Base-by-base conservation (phyloP, 257 asterid species). In the Primulina tabacum region DNA sequence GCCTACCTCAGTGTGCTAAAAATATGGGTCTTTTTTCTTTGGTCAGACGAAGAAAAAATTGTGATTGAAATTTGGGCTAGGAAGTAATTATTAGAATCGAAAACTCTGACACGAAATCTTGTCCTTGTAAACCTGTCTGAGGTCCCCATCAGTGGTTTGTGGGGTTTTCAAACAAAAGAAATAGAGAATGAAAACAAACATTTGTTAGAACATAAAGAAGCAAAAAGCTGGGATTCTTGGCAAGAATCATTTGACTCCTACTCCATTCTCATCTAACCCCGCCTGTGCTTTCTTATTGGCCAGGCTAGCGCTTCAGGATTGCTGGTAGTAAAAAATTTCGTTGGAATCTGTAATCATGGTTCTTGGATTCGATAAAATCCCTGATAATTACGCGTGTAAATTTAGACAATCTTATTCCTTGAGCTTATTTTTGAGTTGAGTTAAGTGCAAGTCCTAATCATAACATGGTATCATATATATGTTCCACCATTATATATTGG, bases 241-340 rank as follows among this genome's bases (percentile, higher is more conserved):
- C 75, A 61, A 65, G 76, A 83, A 75, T 74, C 78, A 74, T 38
- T 78, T 76, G 84, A 75, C 91, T 83, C 85, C 81, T 70, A 76
- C 79, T 82, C 82, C 86, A 63, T 82, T 73, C 78, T 57, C 74
- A 83, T 75, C 67, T 78, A 83, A 87, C 93, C 82, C 93, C 82
- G 83, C 81, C 86, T 79, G 79, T 81, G 80, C 69, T 65, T 79
- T 82, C 75, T 73, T 24, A 24, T 24, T 24, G 26, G 26, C 26
- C 1, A 24, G 26, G 26, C 26, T 24, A 24, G 26, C 26, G 1
- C 26, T 24, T 24, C 26, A 24, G 26, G 26, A 24, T 24, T 24
- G 26, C 26, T 0, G 1, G 1, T 24, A 1, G 1, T 24, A 24
- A 24, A 24, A 24, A 24, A 0, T 24, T 24, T 24, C 1, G 26